A percentile compares a stretch with the other conserved stretches of the same genome.
phyloP scores from a whole-genome alignment of 176 grass and related monocot genomes.

The Lolium perenne region DNA sequence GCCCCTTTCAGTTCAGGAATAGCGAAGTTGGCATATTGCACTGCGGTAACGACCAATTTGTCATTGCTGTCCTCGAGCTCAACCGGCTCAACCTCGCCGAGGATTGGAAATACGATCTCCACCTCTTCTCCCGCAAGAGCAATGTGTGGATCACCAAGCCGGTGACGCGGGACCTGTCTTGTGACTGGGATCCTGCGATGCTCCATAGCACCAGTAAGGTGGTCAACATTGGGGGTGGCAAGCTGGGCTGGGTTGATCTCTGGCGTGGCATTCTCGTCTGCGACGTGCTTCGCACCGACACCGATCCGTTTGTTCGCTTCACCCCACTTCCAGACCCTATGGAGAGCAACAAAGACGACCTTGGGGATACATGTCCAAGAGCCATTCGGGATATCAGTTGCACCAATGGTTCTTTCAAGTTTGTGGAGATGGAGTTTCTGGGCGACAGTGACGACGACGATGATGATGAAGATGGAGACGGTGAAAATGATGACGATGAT shows the following conservation, averaged over 20 bases:
- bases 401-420: not conserved
- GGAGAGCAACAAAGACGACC: not conserved
- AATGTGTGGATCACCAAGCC: not conserved
- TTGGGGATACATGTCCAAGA: not conserved
- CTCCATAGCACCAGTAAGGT: not conserved
- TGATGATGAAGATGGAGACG: no score
- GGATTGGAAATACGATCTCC: not conserved
- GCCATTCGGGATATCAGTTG: not conserved
- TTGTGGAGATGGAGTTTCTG: not conserved
- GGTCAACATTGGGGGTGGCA: not conserved
- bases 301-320: not conserved
- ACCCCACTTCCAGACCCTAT: not conserved
- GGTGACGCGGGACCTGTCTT: not conserved
- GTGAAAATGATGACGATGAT: no score
- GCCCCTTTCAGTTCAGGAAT: not conserved
- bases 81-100: not conserved
- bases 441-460: not conserved
- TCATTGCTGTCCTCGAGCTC: not conserved
- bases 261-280: not conserved
- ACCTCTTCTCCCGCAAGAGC: not conserved
- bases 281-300: not conserved
- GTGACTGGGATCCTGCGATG: not conserved
- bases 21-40: not conserved
- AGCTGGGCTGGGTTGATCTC: conserved; percentile 12
- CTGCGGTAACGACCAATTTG: not conserved